phyloP scores from a whole-genome alignment of 805 yeast species.

The Metahyphopichia silvanorum region DNA sequence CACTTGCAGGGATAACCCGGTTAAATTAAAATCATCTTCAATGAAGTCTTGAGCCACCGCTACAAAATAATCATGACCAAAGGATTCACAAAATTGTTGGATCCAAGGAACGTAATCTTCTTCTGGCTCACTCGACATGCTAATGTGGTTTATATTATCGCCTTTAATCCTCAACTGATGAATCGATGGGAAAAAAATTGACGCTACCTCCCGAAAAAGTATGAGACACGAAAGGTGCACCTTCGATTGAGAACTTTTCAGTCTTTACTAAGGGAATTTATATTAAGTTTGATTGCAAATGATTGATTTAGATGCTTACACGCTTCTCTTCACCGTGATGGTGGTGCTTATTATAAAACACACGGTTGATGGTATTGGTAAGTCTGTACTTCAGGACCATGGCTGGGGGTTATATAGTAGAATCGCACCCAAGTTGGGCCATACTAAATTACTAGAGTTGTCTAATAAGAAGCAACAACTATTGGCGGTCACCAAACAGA shows the following conservation, averaged over 20 bases:
- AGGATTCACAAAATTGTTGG: conserved; percentile 69
- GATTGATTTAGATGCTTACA: conserved; percentile 32
- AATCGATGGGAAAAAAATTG: neutral
- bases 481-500: conserved; percentile 44
- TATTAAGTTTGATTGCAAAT: too few relatives aligned
- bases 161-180: too few relatives aligned
- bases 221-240: too few relatives aligned
- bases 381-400: conserved; percentile 23
- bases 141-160: too few relatives aligned
- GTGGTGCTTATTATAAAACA: conserved; percentile 35
- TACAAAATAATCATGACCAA: conserved; percentile 87
- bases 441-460: conserved; percentile 22
- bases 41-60: conserved; percentile 90
- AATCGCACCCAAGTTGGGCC: conserved; percentile 31
- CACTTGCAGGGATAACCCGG: conserved; percentile 81
- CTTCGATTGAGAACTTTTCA: too few relatives aligned
- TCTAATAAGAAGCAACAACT: conserved; percentile 41
- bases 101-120: conserved; percentile 78
- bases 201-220: neutral
- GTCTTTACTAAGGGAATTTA: too few relatives aligned
- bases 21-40: conserved; percentile 94
- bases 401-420: conserved; percentile 38
- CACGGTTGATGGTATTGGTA: conserved; percentile 34
- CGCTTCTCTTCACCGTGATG: conserved; percentile 30
- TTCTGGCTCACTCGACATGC: conserved; percentile 41